Evolutionary conservation across 2,329 filamentous ascomycete genomes (phyloP), one percentile per base, ranked within the genome.

Genomic region (Fusarium sacchari): DNA sequence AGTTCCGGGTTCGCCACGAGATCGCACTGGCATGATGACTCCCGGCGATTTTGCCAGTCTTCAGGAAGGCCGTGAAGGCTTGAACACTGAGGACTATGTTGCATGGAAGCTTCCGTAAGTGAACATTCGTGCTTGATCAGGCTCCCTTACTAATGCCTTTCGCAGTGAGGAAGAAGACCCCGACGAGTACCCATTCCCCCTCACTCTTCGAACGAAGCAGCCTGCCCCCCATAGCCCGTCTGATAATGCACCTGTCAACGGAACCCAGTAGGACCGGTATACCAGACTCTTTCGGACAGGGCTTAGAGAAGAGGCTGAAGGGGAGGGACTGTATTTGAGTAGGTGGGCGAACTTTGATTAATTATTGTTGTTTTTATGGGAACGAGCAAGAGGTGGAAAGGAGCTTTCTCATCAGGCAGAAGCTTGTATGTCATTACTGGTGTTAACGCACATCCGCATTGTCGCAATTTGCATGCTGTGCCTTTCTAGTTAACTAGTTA

Each of bases 31-130:
- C 60, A 97, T 98, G 95, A 98, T 99, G 96, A 99, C 96, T 2
- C 96, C 96, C 13, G 96, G 96, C 52, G 96, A 99, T 83, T 98
- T 98, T 87, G 96, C 95, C 34, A 97, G 94, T 76, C 86, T 99
- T 63, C 96, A 98, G 83, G 96, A 99, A 83, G 94, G 95, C 49
- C 92, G 93, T 47, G 96, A 99, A 82, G 95, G 96, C 2, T 85
- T 99, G 76, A 96, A 89, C 84, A 98, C 96, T 1, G 96, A 99
- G 84, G 96, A 99, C 81, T 98, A 99, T 82, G 94, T 98, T 79
- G 93, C 96, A 37, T 99, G 96, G 96, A 97, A 97, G 85, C 86
- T 98, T 67, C 96, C 96, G 93, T 98, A 89, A 93, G 95, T 95
- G 30, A 37, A 68, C 7, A 37, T 36, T 40, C 32, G 28, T 22